Evolutionary conservation across 2,329 filamentous ascomycete species (phyloP).

Genomic region (Ceratocystiopsis sp.): DNA sequence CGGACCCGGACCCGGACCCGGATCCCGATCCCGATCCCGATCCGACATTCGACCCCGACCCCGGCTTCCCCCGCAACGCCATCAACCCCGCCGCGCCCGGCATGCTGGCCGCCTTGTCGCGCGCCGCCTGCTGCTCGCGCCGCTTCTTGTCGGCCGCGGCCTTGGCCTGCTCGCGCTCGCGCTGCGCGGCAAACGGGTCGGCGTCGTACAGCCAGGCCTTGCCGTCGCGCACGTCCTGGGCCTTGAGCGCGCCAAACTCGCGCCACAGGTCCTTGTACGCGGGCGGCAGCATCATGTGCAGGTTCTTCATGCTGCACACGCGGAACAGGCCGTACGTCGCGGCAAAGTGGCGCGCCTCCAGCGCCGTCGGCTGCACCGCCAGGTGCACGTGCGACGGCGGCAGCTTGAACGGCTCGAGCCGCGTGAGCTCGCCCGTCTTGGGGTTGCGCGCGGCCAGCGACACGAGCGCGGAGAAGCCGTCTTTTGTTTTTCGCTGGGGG

Average conservation of each 20-base stretch:
- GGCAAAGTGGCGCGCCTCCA: constrained; percentile 87
- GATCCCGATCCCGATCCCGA: too few relatives aligned
- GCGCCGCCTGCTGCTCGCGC: constrained; percentile 48
- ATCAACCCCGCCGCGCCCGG: constrained; percentile 39
- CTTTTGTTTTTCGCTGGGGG: constrained; percentile 41
- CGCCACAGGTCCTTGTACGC: constrained; percentile 86
- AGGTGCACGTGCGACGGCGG: constrained; percentile 61
- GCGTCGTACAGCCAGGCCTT: constrained; percentile 85
- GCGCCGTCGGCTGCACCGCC: constrained; percentile 56
- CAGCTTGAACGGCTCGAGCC: constrained; percentile 66
- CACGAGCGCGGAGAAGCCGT: constrained; percentile 66
- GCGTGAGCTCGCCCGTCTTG: constrained; percentile 65
- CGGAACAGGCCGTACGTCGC: constrained; percentile 84
- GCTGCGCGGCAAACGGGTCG: constrained; percentile 72
- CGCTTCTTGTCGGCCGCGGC: constrained; percentile 63
- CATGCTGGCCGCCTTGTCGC: constrained; percentile 50
- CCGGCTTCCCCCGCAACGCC: constrained; percentile 29
- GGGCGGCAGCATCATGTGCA: constrained; percentile 86
- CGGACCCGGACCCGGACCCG: constrained; percentile 15
- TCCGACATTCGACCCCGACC: too few relatives aligned
- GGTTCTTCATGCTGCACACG: constrained; percentile 87
- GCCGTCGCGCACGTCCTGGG: constrained; percentile 61
- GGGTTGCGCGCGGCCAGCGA: constrained; percentile 58
- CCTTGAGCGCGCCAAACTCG: constrained; percentile 70
- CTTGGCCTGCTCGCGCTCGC: constrained; percentile 65